Base-by-base conservation (phyloP, 2,329 filamentous ascomycete species). In the Alternaria sp. region DNA sequence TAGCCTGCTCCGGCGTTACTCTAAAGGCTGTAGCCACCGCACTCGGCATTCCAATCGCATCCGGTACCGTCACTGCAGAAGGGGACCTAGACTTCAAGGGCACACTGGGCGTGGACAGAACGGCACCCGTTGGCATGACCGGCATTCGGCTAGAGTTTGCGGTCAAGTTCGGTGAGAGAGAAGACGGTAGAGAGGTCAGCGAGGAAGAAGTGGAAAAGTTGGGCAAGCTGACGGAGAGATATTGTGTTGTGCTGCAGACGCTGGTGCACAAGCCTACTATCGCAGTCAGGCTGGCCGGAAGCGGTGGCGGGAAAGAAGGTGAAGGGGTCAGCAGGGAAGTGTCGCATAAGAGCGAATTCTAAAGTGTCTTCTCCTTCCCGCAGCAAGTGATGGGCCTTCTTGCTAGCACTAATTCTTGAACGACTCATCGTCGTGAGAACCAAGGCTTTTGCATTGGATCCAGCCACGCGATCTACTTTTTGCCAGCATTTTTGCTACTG, bases 1-100 rank as follows among this genome's bases (percentile, higher is more conserved):
- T 85, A 5, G 82, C 82, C 4, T 84, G 82, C 68, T 80, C 82
- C 1, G 82, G 82, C 24, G 82, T 84, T 4, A 84, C 82, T n/a
- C 73, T 84, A 26, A 83, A 83, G 63, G 82, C 82, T 9, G 82
- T 84, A 2, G 80, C 82, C 5, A 84, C 82, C 0, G 82, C 81
- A 3, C 71, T 84, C 51, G 75, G 73, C 1, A 79, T 84, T 11
- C 80, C 80, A 5, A 78, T 84, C 39, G 69, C 71, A n/a, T 71
- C 71, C 2, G 82, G 82, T 3, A 79, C 70, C 1, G 78, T 84
- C 12, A 74, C 63, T 20, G 81, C 80, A 0, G 81, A 84, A 55
- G 82, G 82, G 7, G 82, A 84, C 67, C 61, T 84, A 51, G 82
- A 84, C 59, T 84, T 84, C 68, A 75, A 78, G 52, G 82, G 82